A percentile compares a stretch with the other conserved stretches of the same genome.
Conservation (phyloP, 768 basidiomycete species). For the Steccherinum ochraceum region DNA sequence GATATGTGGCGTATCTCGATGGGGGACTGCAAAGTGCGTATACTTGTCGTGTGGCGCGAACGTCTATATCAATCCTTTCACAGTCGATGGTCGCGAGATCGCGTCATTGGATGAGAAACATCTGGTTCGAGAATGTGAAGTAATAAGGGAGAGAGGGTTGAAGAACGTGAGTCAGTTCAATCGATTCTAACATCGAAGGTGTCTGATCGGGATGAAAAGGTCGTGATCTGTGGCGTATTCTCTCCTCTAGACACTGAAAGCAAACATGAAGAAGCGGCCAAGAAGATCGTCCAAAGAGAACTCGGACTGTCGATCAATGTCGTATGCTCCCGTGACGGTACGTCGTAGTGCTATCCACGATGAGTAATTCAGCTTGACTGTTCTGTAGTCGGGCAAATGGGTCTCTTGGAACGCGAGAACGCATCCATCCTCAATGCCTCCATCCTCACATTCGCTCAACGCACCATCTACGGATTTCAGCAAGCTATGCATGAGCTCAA, state of each 20-base stretch:
- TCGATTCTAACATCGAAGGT: not conserved
- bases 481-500: slow-evolving; percentile 41
- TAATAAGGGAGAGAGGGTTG: slow-evolving; percentile 27
- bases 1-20: slow-evolving; percentile 30
- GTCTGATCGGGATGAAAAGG: slow-evolving; percentile 7
- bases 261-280: slow-evolving; percentile 42
- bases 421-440: slow-evolving; percentile 65
- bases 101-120: slow-evolving; percentile 35
- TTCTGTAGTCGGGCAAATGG: slow-evolving; percentile 46
- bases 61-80: slow-evolving; percentile 8
- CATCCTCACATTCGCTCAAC: slow-evolving; percentile 50
- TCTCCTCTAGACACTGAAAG: slow-evolving; percentile 39
- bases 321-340: slow-evolving; percentile 23
- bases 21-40: slow-evolving; percentile 34
- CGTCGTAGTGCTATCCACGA: not conserved
- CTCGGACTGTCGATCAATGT: slow-evolving; percentile 29
- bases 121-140: slow-evolving; percentile 35
- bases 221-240: slow-evolving; percentile 44
- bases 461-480: slow-evolving; percentile 49
- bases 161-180: slow-evolving; percentile 12
- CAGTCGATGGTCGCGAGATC: slow-evolving; percentile 45
- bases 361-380: slow-evolving; percentile 17
- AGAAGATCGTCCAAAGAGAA: slow-evolving; percentile 35
- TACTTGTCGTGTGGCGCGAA: not conserved
- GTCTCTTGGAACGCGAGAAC: slow-evolving; percentile 60